Conservation (phyloP, 2,329 filamentous ascomycete genomes). For the Venturia carpophila region DNA sequence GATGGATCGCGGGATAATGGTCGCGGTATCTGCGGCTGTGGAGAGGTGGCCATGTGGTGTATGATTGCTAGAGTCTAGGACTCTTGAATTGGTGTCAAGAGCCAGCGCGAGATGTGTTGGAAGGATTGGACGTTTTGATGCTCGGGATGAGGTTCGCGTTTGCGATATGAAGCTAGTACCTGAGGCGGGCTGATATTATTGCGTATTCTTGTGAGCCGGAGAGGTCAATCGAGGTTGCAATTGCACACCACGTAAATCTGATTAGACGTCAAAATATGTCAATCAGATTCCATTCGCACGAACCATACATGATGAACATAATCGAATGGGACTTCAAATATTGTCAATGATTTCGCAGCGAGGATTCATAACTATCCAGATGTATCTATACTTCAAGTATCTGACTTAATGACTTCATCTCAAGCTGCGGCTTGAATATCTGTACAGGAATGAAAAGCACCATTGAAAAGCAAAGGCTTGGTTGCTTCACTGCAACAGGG, state of each 20-base stretch:
- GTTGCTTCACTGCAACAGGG: neutral
- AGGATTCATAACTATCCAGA: no score
- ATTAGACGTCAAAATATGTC: no score
- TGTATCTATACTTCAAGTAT: no score
- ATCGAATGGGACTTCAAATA: no score
- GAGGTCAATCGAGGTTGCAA: no score
- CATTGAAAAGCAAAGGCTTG: neutral
- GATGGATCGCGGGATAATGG: slow-evolving; percentile 1
- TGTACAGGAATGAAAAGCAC: neutral
- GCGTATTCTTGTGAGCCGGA: neutral
- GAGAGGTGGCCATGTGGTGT: neutral
- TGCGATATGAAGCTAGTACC: neutral
- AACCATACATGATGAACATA: no score
- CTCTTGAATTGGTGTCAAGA: neutral
- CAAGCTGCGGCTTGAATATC: no score
- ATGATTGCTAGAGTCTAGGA: neutral
- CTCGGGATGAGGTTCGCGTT: neutral
- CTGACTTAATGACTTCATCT: no score
- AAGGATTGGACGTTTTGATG: neutral
- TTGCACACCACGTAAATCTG: no score
- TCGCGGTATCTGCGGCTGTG: neutral
- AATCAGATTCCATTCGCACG: no score
- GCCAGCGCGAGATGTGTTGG: neutral
- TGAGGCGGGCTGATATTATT: neutral
- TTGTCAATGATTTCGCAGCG: no score